Evolutionary conservation across 1,139 yeast genomes (phyloP), one percentile per base, ranked within the genome.

Genomic region (Magnusiomyces suaveolens): DNA sequence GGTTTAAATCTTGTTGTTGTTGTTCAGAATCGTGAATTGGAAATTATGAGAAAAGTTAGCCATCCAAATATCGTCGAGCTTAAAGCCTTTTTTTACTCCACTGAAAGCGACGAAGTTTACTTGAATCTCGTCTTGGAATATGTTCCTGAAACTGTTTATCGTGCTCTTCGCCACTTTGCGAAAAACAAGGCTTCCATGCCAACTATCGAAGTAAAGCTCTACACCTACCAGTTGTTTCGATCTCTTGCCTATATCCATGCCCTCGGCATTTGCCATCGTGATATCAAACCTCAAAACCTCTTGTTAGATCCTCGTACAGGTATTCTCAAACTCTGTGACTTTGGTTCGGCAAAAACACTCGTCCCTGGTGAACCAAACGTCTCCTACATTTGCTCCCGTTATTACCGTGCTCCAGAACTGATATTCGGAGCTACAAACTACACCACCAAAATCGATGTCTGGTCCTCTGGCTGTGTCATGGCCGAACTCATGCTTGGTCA

Each of bases 391-490:
- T 92, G 98, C 71, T 90, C 97, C 29, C 79, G 98, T 65, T 92
- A 90, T 72, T 92, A 92, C 72, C 79, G 98, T 59, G 97, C 98
- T 12, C 96, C 96, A 1, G 96, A 87, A 69, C 78, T 87, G 64
- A 87, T 87, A 57, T 88, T 87, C 71, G 96, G 95, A 24, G 94
- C 96, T 14, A 84, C 92, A 8, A 86, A 87, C 69, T 87, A 87
- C 71, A 88, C 98, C n/a, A 89, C 97, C 46, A 90, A 90, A 71
- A 92, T 92, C 63, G 98, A 92, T 69, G 83, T 92, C 55, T 92
- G 98, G 98, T 87, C 96, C 21, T 90, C 96, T 14, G 97, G 96
- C 23, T 92, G 98, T 73, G 98, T 92, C 43, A 89, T 92, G 88
- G 97, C 97, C 2, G 98, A 92, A 72, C 75, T 92, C 65, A 81